Base-by-base conservation (phyloP, 2,329 filamentous ascomycete genomes). In the Chlorencoelia australis region DNA sequence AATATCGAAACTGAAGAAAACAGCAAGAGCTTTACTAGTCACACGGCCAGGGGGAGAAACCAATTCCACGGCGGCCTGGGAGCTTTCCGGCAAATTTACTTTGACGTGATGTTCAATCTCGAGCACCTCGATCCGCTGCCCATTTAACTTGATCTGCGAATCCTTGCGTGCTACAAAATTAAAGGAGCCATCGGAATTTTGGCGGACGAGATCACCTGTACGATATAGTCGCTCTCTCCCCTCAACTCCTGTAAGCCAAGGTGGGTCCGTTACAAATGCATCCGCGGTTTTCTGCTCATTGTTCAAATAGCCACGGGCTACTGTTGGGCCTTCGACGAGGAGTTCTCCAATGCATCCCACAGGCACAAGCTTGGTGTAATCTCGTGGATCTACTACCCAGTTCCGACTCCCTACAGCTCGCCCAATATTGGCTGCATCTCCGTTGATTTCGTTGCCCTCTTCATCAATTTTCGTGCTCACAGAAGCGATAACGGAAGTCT, bases 131-230 rank as follows among this genome's bases (percentile, higher is more conserved):
- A 80, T 69, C 37, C 78, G 63, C 45, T 73, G 78, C 17, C 82
- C 82, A 8, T 68, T 65, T 18, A 82, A 59, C 57, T 84, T 83
- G 37, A 80, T 70, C 53, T 79, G 77, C n/a, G 69, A 69, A 48
- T 82, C 79, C 46, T 75, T 78, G 32, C 79, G 66, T 11, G 76
- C 75, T 25, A 78, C 61, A 41, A 74, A 77, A 7, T 67, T 56
- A 25, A 79, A 65, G 5, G 63, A 64, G n/a, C 50, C 56, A 33
- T 76, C 67, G 0, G 58, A 53, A 28, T 71, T 62, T 37, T 75
- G 73, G 17, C 61, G 62, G 1, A 70, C 73, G 1, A 78, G 57
- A 43, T 79, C 74, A 1, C 74, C 75, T 0, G 74, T 77, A 47
- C 70, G 72, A 50, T 78, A 79, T 2, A 78, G 46, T 4, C 67